These are phyloP conservation scores for Saccharomycopsis capsularis DNA, from an alignment of 805 yeast genomes.

Conservation along the genomic window DNA sequence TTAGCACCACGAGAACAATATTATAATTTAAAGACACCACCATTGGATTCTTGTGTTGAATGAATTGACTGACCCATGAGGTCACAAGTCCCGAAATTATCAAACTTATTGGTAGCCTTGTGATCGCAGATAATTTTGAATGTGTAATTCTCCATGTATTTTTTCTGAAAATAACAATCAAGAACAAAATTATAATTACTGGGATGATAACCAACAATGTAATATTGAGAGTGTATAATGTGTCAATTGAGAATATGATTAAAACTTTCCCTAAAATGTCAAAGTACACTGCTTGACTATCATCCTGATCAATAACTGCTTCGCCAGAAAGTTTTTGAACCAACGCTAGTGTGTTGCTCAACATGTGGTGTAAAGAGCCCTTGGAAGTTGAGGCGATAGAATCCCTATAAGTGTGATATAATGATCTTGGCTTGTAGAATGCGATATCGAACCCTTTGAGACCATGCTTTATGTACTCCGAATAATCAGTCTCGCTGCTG, in stretches of 20 bases:
- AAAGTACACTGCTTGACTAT: constrained; percentile 51
- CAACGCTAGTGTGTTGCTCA: constrained; percentile 60
- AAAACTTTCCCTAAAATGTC: constrained; percentile 57
- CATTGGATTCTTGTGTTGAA: constrained; percentile 40
- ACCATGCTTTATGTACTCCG: constrained; percentile 59
- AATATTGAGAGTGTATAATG: constrained; percentile 46
- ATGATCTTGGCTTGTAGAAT: constrained; percentile 74
- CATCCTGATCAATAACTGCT: constrained; percentile 25
- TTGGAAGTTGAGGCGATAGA: constrained; percentile 55
- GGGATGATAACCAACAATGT: constrained; percentile 51
- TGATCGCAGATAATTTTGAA: constrained; percentile 29
- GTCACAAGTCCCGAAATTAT: constrained; percentile 37
- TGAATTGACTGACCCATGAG: constrained; percentile 32
- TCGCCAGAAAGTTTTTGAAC: constrained; percentile 27
- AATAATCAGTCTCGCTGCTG: constrained; percentile 79
- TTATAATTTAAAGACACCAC: constrained; percentile 45
- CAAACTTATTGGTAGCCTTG: constrained; percentile 57
- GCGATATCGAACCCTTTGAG: constrained; percentile 86
- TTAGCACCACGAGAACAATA: constrained; percentile 43
- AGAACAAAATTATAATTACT: constrained; percentile 38
- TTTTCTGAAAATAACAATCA: constrained; percentile 41
- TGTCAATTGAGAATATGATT: constrained; percentile 44
- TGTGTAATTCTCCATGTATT: constrained; percentile 44
- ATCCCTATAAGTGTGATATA: constrained; percentile 77
- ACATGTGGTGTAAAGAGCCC: constrained; percentile 81